A percentile compares a stretch with the other conserved stretches of the same genome.
Evolutionary conservation across 2,329 filamentous ascomycete species (phyloP).

Genomic region (Aureobasidium subglaciale): DNA sequence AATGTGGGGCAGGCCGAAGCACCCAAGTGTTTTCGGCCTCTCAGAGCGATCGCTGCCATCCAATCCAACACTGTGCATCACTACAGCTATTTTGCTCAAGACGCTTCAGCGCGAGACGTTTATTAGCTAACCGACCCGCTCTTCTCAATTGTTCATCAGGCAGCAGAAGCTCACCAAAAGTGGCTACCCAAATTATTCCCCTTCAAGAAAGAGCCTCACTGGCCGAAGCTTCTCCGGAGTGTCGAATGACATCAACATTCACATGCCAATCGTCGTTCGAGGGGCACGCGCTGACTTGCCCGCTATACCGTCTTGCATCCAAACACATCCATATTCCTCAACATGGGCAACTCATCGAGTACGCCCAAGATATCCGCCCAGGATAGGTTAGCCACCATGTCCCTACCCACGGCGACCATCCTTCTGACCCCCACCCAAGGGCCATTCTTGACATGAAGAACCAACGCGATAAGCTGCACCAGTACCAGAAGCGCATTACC

Average conservation of each 20-base stretch:
- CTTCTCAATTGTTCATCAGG: background rate
- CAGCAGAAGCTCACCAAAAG: no score
- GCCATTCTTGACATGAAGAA: constrained; percentile 96
- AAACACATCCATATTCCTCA: background rate
- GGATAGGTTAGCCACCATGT: constrained; percentile 62
- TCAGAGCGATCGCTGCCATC: background rate
- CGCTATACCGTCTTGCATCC: background rate
- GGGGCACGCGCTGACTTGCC: background rate
- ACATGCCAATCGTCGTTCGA: background rate
- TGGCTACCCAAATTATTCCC: background rate
- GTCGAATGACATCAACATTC: constrained; percentile 14
- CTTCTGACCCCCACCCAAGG: constrained; percentile 42
- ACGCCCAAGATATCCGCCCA: constrained; percentile 65
- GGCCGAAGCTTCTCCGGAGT: constrained; percentile 8
- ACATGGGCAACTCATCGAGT: constrained; percentile 55
- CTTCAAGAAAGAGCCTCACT: background rate
- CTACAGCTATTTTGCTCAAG: background rate
- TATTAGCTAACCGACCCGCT: background rate
- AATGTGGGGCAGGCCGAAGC: constrained; percentile 8
- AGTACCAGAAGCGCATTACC: constrained; percentile 87
- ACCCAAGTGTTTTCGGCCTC: constrained; percentile 2
- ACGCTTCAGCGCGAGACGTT: background rate
- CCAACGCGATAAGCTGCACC: constrained; percentile 93
- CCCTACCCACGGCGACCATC: background rate
- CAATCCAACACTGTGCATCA: background rate